A percentile compares a stretch with the other conserved stretches of the same genome.
These are phyloP conservation scores for Phyllosticta paracitricarpa DNA, from an alignment of 2,329 filamentous ascomycete genomes.

Conservation along the genomic window DNA sequence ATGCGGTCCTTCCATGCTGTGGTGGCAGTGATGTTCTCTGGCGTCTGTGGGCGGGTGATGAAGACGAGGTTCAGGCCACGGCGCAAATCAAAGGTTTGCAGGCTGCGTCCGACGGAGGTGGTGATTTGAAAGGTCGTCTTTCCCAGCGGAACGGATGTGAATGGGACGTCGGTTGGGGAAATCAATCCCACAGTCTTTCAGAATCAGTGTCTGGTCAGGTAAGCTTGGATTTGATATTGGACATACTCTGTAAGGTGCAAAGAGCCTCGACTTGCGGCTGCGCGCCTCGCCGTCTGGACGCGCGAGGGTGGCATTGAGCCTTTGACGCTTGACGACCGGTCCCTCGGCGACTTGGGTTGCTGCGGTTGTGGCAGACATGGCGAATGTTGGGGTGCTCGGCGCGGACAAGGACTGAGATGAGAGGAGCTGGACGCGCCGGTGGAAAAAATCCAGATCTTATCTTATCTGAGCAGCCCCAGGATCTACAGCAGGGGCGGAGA, in stretches of 20 bases:
- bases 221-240: slow-evolving; percentile 12
- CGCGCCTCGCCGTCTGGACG: slow-evolving; percentile 19
- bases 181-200: slow-evolving; percentile 80
- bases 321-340: slow-evolving; percentile 69
- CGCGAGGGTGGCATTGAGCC: slow-evolving; percentile 32
- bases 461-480: not conserved
- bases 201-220: not conserved
- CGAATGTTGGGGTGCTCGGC: not conserved
- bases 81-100: slow-evolving; percentile 93
- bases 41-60: slow-evolving; percentile 82
- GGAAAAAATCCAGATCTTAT: slow-evolving; percentile 9
- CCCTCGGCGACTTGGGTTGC: slow-evolving; percentile 33
- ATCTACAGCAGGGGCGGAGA: slow-evolving; percentile 2
- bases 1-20: slow-evolving; percentile 78
- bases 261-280: slow-evolving; percentile 58
- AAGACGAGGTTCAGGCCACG: slow-evolving; percentile 87
- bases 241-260: slow-evolving; percentile 82
- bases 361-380: slow-evolving; percentile 16
- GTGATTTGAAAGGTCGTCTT: slow-evolving; percentile 97
- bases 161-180: slow-evolving; percentile 81
- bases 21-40: slow-evolving; percentile 74
- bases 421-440: slow-evolving; percentile 1
- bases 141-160: slow-evolving; percentile 77
- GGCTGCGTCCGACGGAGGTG: slow-evolving; percentile 77
- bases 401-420: not conserved